A percentile compares a stretch with the other conserved stretches of the same genome.
These are phyloP conservation scores for Dionaea muscipula DNA, from an alignment of 179 eudicot genomes.

Conservation along the genomic window DNA sequence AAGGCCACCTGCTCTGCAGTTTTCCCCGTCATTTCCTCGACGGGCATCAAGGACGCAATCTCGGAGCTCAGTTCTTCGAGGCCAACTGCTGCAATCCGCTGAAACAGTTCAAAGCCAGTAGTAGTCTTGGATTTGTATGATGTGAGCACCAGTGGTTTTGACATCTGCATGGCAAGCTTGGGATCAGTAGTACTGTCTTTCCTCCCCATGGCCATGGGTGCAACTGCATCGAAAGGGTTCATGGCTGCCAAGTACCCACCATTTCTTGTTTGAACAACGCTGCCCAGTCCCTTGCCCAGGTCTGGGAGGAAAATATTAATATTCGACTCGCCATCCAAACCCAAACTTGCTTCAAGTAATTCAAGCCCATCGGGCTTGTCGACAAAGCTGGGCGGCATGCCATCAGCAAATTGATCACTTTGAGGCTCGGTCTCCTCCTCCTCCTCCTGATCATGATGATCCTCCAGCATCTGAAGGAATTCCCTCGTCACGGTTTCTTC, in stretches of 20 bases:
- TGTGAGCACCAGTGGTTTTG: slow-evolving; percentile 57
- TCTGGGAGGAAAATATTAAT: slow-evolving; percentile 50
- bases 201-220: slow-evolving; percentile 27
- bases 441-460: no score
- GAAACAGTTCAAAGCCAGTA: slow-evolving; percentile 69
- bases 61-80: slow-evolving; percentile 54
- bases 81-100: slow-evolving; percentile 63
- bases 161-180: slow-evolving; percentile 80
- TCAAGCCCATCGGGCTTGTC: no score
- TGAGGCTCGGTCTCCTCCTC: slow-evolving; percentile 22
- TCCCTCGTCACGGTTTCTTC: slow-evolving; percentile 85
- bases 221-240: slow-evolving; percentile 62
- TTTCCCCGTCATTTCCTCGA: slow-evolving; percentile 78
- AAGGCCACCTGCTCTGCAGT: slow-evolving; percentile 89
- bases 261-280: slow-evolving; percentile 73
- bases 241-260: slow-evolving; percentile 73
- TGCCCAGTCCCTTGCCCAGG: slow-evolving; percentile 86
- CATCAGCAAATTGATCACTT: slow-evolving; percentile 9
- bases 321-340: slow-evolving; percentile 21
- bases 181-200: slow-evolving; percentile 80
- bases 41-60: slow-evolving; percentile 47
- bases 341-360: slow-evolving; percentile 20
- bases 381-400: no score
- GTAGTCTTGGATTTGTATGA: slow-evolving; percentile 25
- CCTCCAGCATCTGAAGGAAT: slow-evolving; percentile 81